Conservation (phyloP, 805 yeast genomes). For the Candida qinlingensis region DNA sequence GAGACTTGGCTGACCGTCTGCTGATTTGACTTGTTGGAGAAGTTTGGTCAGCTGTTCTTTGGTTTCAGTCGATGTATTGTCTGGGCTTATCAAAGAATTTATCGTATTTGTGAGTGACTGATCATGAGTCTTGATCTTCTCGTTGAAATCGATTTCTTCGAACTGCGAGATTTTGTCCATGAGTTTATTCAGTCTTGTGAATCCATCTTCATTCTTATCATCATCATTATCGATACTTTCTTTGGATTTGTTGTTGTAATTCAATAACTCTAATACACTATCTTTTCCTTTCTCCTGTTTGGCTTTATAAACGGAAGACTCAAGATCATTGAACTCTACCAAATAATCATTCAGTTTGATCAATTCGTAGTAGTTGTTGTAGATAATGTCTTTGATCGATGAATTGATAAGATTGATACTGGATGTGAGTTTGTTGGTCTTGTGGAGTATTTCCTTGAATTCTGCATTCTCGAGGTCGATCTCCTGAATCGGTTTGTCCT, state of each 20-base stretch:
- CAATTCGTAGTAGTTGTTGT: constrained; percentile 70
- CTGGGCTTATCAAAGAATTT: not conserved
- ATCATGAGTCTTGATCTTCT: constrained; percentile 1
- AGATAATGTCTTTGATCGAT: constrained; percentile 64
- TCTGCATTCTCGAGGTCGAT: constrained; percentile 25
- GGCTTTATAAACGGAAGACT: constrained; percentile 8
- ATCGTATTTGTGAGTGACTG: not conserved
- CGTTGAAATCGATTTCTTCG: constrained; percentile 10
- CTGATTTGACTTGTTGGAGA: constrained; percentile 5
- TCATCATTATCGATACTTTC: not conserved
- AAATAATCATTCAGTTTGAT: constrained; percentile 61
- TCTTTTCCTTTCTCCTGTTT: constrained; percentile 4
- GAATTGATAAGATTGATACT: constrained; percentile 48
- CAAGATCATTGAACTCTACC: constrained; percentile 28
- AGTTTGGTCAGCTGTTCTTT: constrained; percentile 7
- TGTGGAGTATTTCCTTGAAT: constrained; percentile 29
- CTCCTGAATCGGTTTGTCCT: constrained; percentile 16
- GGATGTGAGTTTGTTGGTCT: constrained; percentile 38
- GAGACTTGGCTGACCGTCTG: constrained; percentile 5
- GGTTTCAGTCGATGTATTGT: not conserved
- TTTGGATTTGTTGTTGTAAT: not conserved
- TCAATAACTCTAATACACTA: constrained; percentile 14
- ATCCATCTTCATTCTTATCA: constrained; percentile 3
- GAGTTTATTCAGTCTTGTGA: constrained; percentile 11
- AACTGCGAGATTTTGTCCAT: constrained; percentile 20